phyloP scores from a whole-genome alignment of 2,329 filamentous ascomycete species.

The Aspergillus unguis region DNA sequence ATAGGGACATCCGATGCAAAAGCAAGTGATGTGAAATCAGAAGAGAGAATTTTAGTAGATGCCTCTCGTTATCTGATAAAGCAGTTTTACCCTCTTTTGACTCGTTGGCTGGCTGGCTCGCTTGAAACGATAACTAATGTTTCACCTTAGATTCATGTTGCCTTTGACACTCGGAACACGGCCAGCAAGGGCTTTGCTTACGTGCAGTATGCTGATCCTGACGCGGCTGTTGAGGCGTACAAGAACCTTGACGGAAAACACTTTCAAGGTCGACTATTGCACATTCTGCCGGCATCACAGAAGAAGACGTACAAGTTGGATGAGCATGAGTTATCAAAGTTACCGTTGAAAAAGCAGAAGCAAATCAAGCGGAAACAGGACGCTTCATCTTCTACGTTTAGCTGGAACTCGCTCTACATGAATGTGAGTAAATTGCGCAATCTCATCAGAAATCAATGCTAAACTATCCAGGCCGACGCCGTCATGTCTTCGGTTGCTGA shows the following conservation, averaged over 20 bases:
- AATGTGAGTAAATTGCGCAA: slow-evolving; percentile 54
- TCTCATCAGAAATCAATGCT: slow-evolving; percentile 9
- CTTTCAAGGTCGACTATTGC: slow-evolving; percentile 88
- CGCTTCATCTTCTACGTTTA: slow-evolving; percentile 75
- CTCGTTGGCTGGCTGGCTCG: slow-evolving; percentile 20
- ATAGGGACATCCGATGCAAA: slow-evolving; percentile 99
- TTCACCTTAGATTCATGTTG: slow-evolving; percentile 73
- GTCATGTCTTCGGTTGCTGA: slow-evolving; percentile 86
- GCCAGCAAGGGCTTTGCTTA: slow-evolving; percentile 87
- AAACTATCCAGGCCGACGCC: slow-evolving; percentile 60
- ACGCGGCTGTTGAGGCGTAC: slow-evolving; percentile 74
- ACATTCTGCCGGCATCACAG: slow-evolving; percentile 78
- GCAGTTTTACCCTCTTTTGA: slow-evolving; percentile 25
- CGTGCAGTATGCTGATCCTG: slow-evolving; percentile 70
- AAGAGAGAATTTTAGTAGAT: slow-evolving; percentile 99
- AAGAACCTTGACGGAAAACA: slow-evolving; percentile 74
- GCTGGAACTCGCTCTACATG: slow-evolving; percentile 99
- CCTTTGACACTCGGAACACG: slow-evolving; percentile 66
- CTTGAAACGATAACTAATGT: slow-evolving; percentile 41
- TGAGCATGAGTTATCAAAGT: slow-evolving; percentile 82
- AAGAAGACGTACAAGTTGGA: slow-evolving; percentile 81
- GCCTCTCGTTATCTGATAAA: slow-evolving; percentile 80
- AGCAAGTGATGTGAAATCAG: slow-evolving; percentile 83
- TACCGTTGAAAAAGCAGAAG: slow-evolving; percentile 92
- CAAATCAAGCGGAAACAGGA: slow-evolving; percentile 81